Conservation (phyloP, 2,329 filamentous ascomycete genomes). For the Aureobasidium zeae region DNA sequence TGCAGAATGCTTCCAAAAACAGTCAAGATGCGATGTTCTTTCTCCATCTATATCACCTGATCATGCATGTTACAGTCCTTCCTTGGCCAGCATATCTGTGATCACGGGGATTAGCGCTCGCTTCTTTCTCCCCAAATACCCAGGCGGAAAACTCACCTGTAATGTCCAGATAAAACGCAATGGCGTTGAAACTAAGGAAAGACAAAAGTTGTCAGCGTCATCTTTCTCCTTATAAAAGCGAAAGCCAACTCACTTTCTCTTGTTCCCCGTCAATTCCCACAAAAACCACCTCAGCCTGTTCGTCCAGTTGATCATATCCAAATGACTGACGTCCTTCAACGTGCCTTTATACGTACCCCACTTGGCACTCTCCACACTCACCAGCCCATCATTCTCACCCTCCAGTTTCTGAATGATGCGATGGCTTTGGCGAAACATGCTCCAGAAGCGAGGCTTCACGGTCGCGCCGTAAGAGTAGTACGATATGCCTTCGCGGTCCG, state of each 20-base stretch:
- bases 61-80: conserved; percentile 20
- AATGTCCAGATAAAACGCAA: conserved; percentile 56
- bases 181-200: conserved; percentile 49
- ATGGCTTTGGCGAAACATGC: conserved; percentile 49
- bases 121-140: not conserved
- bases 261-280: conserved; percentile 47
- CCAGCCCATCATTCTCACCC: conserved; percentile 54
- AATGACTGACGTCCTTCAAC: conserved; percentile 52
- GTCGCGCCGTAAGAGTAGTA: conserved; percentile 57
- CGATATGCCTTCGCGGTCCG: conserved; percentile 45
- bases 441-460: conserved; percentile 47
- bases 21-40: too few species aligned
- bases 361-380: conserved; percentile 51
- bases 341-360: conserved; percentile 58
- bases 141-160: conserved; percentile 44
- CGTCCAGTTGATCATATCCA: conserved; percentile 59
- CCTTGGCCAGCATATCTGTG: conserved; percentile 34
- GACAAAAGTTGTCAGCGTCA: conserved; percentile 17
- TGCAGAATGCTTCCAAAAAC: too few species aligned
- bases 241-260: conserved; percentile 41
- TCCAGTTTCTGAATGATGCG: conserved; percentile 45
- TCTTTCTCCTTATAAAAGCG: too few species aligned
- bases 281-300: conserved; percentile 52
- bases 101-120: conserved; percentile 23
- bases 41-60: too few species aligned